phyloP scores from a whole-genome alignment of 805 yeast species.

The Wickerhamiella domercqiae region DNA sequence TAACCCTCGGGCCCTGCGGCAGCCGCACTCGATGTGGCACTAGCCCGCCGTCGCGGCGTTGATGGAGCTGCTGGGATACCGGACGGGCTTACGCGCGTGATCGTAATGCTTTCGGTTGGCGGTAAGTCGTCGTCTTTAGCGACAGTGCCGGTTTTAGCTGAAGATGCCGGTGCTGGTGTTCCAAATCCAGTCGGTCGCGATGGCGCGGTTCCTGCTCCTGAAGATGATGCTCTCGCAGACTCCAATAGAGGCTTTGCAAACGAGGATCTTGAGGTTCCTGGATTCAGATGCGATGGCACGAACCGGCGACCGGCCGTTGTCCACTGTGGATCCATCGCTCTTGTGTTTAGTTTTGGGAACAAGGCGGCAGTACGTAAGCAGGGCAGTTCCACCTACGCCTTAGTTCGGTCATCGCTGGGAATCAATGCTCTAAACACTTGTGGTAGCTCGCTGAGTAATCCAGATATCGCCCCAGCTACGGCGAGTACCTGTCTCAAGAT shows the following conservation, averaged over 20 bases:
- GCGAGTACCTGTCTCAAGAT: too few species aligned
- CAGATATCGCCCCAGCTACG: too few species aligned
- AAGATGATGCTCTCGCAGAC: neutral
- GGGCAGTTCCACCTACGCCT: too few species aligned
- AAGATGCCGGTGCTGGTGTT: neutral
- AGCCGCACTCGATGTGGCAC: neutral
- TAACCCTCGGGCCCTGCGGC: slow-evolving; percentile 27
- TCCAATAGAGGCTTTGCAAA: slow-evolving; percentile 12
- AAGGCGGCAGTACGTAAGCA: too few species aligned
- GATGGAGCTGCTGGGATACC: neutral
- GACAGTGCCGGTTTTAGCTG: slow-evolving; percentile 1
- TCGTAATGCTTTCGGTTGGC: slow-evolving; percentile 11
- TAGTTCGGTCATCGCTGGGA: too few species aligned
- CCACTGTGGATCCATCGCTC: slow-evolving; percentile 9
- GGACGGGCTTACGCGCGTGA: slow-evolving; percentile 4
- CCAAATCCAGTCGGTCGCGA: slow-evolving; percentile 1
- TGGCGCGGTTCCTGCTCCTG: neutral
- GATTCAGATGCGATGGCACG: slow-evolving; percentile 16
- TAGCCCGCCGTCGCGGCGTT: neutral
- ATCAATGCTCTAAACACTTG: too few species aligned
- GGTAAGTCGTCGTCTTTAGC: slow-evolving; percentile 11
- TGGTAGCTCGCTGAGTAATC: too few species aligned
- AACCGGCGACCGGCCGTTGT: slow-evolving; percentile 12
- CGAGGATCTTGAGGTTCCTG: slow-evolving; percentile 14
- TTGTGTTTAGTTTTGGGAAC: neutral